Evolutionary conservation across 306 rosid species (phyloP).

Genomic region (Prunus mume): DNA sequence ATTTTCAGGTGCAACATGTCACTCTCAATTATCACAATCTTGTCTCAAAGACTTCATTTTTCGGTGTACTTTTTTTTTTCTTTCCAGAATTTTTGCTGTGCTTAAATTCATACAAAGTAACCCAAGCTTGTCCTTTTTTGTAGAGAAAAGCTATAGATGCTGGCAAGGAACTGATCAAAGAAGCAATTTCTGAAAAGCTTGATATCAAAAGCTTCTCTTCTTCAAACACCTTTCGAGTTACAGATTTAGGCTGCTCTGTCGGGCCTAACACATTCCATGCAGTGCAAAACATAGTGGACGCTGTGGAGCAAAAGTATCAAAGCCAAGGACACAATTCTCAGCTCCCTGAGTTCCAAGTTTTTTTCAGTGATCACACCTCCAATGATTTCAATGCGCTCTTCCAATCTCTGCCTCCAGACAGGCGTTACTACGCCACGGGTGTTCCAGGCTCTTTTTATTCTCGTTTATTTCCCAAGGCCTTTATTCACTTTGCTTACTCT

Average conservation of each 20-base stretch:
- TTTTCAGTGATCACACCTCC: conserved; percentile 11
- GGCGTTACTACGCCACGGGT: conserved; percentile 6
- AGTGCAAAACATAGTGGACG: conserved; percentile 30
- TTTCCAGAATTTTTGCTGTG: too few species aligned
- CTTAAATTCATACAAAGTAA: background rate
- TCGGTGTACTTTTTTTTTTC: too few species aligned
- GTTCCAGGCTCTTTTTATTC: conserved; percentile 28
- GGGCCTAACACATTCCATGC: conserved; percentile 47
- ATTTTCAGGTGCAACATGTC: background rate
- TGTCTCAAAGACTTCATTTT: background rate
- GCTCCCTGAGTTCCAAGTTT: conserved; percentile 25
- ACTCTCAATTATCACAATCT: background rate
- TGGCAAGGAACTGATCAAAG: conserved; percentile 17
- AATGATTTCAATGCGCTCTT: conserved; percentile 34
- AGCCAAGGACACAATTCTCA: background rate
- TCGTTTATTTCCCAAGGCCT: conserved; percentile 19
- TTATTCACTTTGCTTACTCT: conserved; percentile 28
- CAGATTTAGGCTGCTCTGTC: conserved; percentile 39
- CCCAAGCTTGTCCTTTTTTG: background rate
- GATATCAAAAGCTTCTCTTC: background rate
- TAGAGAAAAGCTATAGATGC: conserved; percentile 11
- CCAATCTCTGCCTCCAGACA: conserved; percentile 15
- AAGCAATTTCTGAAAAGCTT: conserved; percentile 24
- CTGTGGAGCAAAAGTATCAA: conserved; percentile 17
- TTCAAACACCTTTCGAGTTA: conserved; percentile 20